phyloP scores from a whole-genome alignment of 257 asterid genomes.

The Plantago elongata region DNA sequence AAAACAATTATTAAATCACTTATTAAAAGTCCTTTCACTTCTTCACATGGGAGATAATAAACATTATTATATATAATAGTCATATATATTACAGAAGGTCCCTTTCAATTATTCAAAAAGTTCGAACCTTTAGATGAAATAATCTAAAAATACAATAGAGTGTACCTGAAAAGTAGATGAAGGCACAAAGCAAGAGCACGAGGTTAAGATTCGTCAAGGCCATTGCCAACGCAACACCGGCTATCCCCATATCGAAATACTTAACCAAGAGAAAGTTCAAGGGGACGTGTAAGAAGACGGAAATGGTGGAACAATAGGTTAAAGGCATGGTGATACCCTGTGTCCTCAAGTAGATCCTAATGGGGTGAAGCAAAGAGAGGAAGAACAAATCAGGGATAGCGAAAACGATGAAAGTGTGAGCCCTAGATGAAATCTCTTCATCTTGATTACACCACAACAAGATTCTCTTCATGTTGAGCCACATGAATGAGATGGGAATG shows the following conservation, averaged over 20 bases:
- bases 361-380: constrained; percentile 75
- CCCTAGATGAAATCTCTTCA: constrained; percentile 58
- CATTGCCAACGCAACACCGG: constrained; percentile 85
- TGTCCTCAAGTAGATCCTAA: constrained; percentile 66
- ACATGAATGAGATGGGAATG: constrained; percentile 69
- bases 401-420: constrained; percentile 68
- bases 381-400: constrained; percentile 84
- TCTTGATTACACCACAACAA: constrained; percentile 84
- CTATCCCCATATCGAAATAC: constrained; percentile 51
- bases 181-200: constrained; percentile 41
- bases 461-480: constrained; percentile 76
- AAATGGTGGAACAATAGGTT: constrained; percentile 56
- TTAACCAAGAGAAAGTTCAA: constrained; percentile 57
- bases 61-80: too few species aligned
- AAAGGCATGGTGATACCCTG: constrained; percentile 73
- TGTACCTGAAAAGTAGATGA: constrained; percentile 45
- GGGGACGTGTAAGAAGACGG: constrained; percentile 67
- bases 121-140: not conserved
- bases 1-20: not conserved
- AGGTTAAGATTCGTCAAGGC: constrained; percentile 71
- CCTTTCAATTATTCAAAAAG: not conserved
- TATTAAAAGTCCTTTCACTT: not conserved
- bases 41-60: too few species aligned
- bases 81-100: too few species aligned
- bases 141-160: too few species aligned